Conservation (phyloP, 2,329 filamentous ascomycete species). For the Graphium sp. region DNA sequence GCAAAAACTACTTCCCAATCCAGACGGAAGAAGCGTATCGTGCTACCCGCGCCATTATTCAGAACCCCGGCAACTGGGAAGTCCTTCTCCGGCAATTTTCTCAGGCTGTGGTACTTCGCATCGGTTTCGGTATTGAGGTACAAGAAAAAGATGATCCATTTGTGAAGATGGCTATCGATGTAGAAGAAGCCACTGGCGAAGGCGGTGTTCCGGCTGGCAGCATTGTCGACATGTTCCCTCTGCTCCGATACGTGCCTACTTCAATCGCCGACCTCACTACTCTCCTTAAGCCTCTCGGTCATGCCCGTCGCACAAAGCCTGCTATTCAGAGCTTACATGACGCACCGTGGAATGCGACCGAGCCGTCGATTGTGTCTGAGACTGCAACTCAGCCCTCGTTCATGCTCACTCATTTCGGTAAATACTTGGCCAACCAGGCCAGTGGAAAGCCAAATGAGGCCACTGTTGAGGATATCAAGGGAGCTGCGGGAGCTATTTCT, state of each 20-base stretch:
- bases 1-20: slow-evolving; percentile 18
- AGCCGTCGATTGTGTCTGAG: slow-evolving; percentile 11
- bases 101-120: slow-evolving; percentile 21
- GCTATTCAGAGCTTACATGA: slow-evolving; percentile 23
- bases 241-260: slow-evolving; percentile 18
- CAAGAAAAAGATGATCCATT: slow-evolving; percentile 18
- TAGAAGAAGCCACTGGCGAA: slow-evolving; percentile 12
- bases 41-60: slow-evolving; percentile 18
- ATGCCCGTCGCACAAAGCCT: slow-evolving; percentile 12
- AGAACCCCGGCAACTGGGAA: slow-evolving; percentile 13
- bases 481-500: slow-evolving; percentile 24
- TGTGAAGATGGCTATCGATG: slow-evolving; percentile 18
- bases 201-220: slow-evolving; percentile 15
- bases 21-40: slow-evolving; percentile 21
- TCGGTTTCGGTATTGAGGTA: slow-evolving; percentile 24
- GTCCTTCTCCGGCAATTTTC: slow-evolving; percentile 18
- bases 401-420: slow-evolving; percentile 20
- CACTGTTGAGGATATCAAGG: slow-evolving; percentile 22
- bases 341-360: slow-evolving; percentile 19
- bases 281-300: too few relatives aligned
- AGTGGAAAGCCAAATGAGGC: slow-evolving; percentile 17
- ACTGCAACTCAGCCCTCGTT: slow-evolving; percentile 14
- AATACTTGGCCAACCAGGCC: slow-evolving; percentile 15
- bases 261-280: slow-evolving; percentile 17
- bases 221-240: slow-evolving; percentile 19